Base-by-base conservation (phyloP, 2,329 filamentous ascomycete species). In the Aspergillus awamori region DNA sequence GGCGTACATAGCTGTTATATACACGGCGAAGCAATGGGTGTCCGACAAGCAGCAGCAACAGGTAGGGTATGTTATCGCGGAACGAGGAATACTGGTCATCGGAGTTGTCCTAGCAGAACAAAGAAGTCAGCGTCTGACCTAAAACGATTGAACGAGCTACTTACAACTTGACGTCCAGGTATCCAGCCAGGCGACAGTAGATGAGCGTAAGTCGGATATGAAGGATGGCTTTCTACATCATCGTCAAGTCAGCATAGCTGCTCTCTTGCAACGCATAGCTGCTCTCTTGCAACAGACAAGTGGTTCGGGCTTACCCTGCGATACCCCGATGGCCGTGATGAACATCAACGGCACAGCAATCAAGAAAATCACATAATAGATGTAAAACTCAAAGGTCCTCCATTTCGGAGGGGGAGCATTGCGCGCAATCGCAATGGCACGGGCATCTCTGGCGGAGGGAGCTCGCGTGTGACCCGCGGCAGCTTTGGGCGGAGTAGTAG, bases 11-110 rank as follows among this genome's bases (percentile, higher is more conserved):
- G 2, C 73, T 72, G 69, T 95, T 88, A 79, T 92, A 97, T 0
- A 84, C 71, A 65, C 83, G 87, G 65, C 95, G 89, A 61, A 94
- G 78, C 3, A 96, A 74, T 1, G 93, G 94, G 74, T 99, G 95
- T 47, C 93, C 76, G 26, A 91, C 67, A 13, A 98, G 79, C 5
- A 98, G 85, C 8, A 88, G 67, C 8, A 86, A 82, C 76, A 98
- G 87, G 74, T 90, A 92, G 2, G 92, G 93, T 39, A 98, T 83
- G 72, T 98, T 98, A 63, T 85, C 81, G 67, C 96, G 89, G 73
- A 99, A 97, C 39, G 86, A 88, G 61, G 84, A 82, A 77, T 98
- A 99, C 77, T 99, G 95, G 33, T 85, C 77, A 78, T 99, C 95
- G 41, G 93, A 95, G 65, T 93, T 88, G 79, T 99, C 95, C 89